Evolutionary conservation across 2,329 filamentous ascomycete genomes (phyloP).

Genomic region (Albifimbria verrucaria): DNA sequence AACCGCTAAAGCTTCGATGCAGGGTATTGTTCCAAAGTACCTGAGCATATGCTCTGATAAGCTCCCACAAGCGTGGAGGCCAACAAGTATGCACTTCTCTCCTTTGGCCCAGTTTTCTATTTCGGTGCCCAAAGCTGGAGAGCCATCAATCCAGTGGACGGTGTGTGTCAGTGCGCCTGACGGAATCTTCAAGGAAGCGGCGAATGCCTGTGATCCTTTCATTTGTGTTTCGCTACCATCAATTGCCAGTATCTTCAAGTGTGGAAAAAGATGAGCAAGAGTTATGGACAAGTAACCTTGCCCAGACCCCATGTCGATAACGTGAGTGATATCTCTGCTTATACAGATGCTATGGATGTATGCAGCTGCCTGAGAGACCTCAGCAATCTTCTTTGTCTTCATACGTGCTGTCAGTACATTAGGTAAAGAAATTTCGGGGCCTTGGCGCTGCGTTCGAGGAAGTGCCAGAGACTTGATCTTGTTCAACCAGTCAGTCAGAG

Average conservation of each 20-base stretch:
- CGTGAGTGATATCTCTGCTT: conserved; percentile 16
- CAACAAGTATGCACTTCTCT: conserved; percentile 26
- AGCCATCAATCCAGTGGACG: conserved; percentile 25
- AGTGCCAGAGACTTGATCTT: conserved; percentile 19
- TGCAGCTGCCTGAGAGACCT: conserved; percentile 22
- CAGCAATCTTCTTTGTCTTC: conserved; percentile 27
- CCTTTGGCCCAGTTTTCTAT: conserved; percentile 23
- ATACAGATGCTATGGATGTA: conserved; percentile 21
- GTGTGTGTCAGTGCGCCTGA: conserved; percentile 17
- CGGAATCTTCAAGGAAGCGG: conserved; percentile 17
- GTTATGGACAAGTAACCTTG: conserved; percentile 27
- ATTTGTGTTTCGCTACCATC: conserved; percentile 27
- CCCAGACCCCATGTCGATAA: conserved; percentile 24
- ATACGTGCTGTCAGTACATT: conserved; percentile 19
- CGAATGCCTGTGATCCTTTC: conserved; percentile 20
- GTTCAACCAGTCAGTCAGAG: conserved; percentile 19
- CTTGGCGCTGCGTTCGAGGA: conserved; percentile 15
- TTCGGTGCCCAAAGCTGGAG: conserved; percentile 12
- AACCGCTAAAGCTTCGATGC: conserved; percentile 19
- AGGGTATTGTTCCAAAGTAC: conserved; percentile 19
- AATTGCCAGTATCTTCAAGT: conserved; percentile 23
- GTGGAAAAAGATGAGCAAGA: conserved; percentile 24
- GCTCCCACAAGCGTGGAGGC: conserved; percentile 28
- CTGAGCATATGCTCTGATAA: conserved; percentile 29
- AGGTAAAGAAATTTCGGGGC: conserved; percentile 13